phyloP scores from a whole-genome alignment of 2,329 filamentous ascomycete species.

The Aspergillus terreus region DNA sequence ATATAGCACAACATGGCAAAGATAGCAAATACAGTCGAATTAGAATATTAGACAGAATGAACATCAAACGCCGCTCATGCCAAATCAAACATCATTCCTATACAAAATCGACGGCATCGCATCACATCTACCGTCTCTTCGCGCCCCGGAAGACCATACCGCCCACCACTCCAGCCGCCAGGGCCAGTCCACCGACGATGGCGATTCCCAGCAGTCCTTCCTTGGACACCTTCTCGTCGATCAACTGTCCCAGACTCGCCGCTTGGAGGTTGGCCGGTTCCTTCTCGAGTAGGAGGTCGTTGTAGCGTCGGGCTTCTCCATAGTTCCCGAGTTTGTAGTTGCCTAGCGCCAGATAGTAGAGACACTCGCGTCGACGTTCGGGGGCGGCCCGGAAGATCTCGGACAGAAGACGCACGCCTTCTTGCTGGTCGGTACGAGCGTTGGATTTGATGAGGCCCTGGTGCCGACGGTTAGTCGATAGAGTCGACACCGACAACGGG shows the following conservation, averaged over 20 bases:
- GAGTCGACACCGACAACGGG: not conserved
- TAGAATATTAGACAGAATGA: not conserved
- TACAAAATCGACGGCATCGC: slow-evolving; percentile 1
- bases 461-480: not conserved
- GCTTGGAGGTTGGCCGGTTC: slow-evolving; percentile 92
- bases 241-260: slow-evolving; percentile 75
- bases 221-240: slow-evolving; percentile 93
- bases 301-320: slow-evolving; percentile 88
- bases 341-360: slow-evolving; percentile 94
- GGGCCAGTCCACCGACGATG: slow-evolving; percentile 87
- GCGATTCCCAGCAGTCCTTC: slow-evolving; percentile 93
- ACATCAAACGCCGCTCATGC: not conserved
- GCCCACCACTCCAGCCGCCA: slow-evolving; percentile 89
- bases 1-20: no score
- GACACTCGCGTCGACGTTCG: slow-evolving; percentile 91
- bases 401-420: slow-evolving; percentile 86
- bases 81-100: not conserved
- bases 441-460: slow-evolving; percentile 94
- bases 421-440: slow-evolving; percentile 79
- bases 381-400: slow-evolving; percentile 94
- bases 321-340: slow-evolving; percentile 99
- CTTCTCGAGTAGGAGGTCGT: slow-evolving; percentile 84
- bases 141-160: slow-evolving; percentile 78
- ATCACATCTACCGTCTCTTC: slow-evolving; percentile 51
- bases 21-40: not conserved